phyloP scores from a whole-genome alignment of 202 grass and related monocot species.

The Panicum virgatum region DNA sequence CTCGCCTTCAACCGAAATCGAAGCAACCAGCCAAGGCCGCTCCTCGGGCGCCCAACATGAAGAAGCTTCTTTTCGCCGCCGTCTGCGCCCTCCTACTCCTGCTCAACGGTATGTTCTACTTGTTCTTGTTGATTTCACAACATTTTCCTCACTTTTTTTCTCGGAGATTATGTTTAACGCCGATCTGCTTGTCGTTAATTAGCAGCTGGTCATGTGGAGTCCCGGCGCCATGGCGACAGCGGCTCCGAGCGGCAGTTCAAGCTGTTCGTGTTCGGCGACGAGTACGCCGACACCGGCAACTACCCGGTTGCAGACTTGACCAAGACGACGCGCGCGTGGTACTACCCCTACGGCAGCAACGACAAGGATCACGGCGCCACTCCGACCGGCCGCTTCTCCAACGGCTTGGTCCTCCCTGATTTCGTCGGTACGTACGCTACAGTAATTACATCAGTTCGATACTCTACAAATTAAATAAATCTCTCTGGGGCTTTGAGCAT shows the following conservation, averaged over 20 bases:
- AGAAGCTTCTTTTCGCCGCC: conserved; percentile 11
- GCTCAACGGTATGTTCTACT: not conserved
- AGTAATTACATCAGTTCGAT: too few species aligned
- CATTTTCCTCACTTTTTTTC: not conserved
- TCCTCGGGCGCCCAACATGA: not conserved
- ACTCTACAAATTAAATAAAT: too few species aligned
- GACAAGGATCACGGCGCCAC: not conserved
- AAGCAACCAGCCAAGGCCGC: not conserved
- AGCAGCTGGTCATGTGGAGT: not conserved
- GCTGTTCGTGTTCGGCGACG: conserved; percentile 56
- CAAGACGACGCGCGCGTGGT: conserved; percentile 36
- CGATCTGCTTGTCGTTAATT: not conserved
- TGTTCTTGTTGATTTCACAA: not conserved
- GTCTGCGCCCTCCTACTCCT: not conserved
- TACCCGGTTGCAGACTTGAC: not conserved
- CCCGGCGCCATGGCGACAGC: not conserved
- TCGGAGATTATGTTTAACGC: not conserved
- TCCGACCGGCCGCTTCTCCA: conserved; percentile 53
- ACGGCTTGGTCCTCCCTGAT: conserved; percentile 42
- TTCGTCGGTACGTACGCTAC: conserved; percentile 41
- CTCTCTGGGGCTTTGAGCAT: not conserved
- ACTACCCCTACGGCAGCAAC: conserved; percentile 46
- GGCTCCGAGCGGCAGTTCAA: not conserved
- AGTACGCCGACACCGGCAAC: conserved; percentile 57
- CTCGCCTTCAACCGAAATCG: not conserved